Percentiles rank a stretch among this genome's conserved stretches.
These are phyloP conservation scores for Saturnispora silvae DNA, from an alignment of 805 yeast genomes.

Conservation along the genomic window DNA sequence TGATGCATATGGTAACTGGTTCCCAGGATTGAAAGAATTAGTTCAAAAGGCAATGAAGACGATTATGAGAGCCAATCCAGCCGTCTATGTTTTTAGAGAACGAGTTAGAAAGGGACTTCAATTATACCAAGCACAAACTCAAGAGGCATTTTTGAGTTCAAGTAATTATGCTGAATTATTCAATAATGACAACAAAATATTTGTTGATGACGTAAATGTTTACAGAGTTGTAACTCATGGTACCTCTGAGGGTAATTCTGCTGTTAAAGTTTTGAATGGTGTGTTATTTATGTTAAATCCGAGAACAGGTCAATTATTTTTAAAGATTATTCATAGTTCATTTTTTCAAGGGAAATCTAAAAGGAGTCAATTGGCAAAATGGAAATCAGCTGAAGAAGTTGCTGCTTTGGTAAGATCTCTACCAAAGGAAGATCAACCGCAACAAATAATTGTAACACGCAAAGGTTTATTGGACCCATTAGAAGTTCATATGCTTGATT, in stretches of 20 bases:
- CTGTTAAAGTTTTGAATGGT: constrained; percentile 91
- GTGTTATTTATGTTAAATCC: constrained; percentile 86
- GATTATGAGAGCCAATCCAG: constrained; percentile 91
- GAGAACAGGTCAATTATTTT: constrained; percentile 76
- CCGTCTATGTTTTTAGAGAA: constrained; percentile 82
- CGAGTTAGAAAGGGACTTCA: constrained; percentile 91
- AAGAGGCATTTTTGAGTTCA: constrained; percentile 82
- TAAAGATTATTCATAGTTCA: constrained; percentile 84
- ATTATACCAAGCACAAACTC: constrained; percentile 86
- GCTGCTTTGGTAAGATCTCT: constrained; percentile 82
- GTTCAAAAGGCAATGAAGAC: constrained; percentile 88
- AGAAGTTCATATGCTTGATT: constrained; percentile 94
- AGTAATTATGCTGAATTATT: constrained; percentile 85
- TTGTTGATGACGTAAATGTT: constrained; percentile 90
- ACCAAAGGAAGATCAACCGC: constrained; percentile 91
- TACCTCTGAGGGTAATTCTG: constrained; percentile 85
- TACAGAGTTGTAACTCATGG: constrained; percentile 86
- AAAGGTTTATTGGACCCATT: constrained; percentile 89
- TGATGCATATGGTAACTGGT: constrained; percentile 97
- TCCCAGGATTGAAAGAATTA: constrained; percentile 85
- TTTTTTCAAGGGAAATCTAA: constrained; percentile 97
- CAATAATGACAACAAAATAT: constrained; percentile 70
- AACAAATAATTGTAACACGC: constrained; percentile 80
- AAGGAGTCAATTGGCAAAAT: constrained; percentile 83
- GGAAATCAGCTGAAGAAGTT: constrained; percentile 98